Conservation (phyloP, 2,329 filamentous ascomycete species). For the Chalara sp. region DNA sequence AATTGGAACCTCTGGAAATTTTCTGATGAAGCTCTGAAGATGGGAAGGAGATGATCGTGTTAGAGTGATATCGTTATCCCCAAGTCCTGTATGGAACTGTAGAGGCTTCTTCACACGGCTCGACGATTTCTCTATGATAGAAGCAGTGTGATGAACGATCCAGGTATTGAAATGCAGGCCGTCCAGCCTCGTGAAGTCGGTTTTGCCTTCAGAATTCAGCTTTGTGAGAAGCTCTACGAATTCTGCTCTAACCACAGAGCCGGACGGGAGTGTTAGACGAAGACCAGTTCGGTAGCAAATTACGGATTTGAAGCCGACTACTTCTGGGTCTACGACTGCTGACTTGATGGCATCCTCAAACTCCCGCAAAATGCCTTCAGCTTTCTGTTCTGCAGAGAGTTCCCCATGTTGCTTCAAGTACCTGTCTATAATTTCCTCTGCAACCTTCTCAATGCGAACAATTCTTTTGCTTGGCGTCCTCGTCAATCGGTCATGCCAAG, state of each 20-base stretch:
- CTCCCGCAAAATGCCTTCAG: constrained; percentile 30
- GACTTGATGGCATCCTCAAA: constrained; percentile 43
- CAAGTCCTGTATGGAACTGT: constrained; percentile 78
- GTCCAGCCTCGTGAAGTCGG: constrained; percentile 47
- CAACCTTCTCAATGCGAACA: constrained; percentile 69
- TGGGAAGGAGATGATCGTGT: constrained; percentile 66
- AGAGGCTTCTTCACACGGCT: constrained; percentile 58
- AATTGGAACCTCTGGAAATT: constrained; percentile 63
- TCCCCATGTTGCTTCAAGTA: constrained; percentile 30
- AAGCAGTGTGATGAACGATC: constrained; percentile 58
- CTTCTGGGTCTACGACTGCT: constrained; percentile 55
- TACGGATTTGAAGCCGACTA: constrained; percentile 77
- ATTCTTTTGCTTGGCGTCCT: constrained; percentile 62
- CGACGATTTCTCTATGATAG: constrained; percentile 43
- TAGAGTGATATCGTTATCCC: constrained; percentile 71
- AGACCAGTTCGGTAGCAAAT: constrained; percentile 77
- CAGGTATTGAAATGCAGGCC: constrained; percentile 62
- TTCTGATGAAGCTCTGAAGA: constrained; percentile 65
- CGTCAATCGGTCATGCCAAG: constrained; percentile 61
- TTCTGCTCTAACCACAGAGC: constrained; percentile 17
- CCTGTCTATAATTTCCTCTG: constrained; percentile 51
- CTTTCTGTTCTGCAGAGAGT: constrained; percentile 27
- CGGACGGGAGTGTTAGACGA: constrained; percentile 35
- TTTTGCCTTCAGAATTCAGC: constrained; percentile 12
- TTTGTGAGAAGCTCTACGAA: constrained; percentile 23